phyloP scores from a whole-genome alignment of 2,329 filamentous ascomycete species.

The Leptographium galeiforme region DNA sequence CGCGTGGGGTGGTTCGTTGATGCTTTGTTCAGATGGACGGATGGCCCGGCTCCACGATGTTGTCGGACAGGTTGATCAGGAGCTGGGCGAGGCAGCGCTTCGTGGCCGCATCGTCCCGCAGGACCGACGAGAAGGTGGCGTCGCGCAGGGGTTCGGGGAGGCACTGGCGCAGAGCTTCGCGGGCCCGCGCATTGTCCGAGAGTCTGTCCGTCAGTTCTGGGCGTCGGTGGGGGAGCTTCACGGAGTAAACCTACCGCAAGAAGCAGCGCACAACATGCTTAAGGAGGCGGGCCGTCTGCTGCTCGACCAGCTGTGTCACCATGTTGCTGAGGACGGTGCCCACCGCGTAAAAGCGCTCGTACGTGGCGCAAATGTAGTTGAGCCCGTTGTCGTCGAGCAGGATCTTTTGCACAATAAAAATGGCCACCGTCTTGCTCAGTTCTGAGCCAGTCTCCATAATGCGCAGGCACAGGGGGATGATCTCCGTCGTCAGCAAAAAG shows the following conservation, averaged over 20 bases:
- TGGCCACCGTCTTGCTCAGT: slow-evolving; percentile 95
- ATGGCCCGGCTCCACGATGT: slow-evolving; percentile 43
- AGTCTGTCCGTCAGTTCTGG: slow-evolving; percentile 39
- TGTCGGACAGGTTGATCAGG: slow-evolving; percentile 90
- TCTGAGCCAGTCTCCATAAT: slow-evolving; percentile 99
- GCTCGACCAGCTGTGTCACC: slow-evolving; percentile 94
- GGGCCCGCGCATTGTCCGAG: slow-evolving; percentile 89
- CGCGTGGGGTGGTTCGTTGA: no score
- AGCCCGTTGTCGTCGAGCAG: slow-evolving; percentile 90
- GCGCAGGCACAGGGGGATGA: slow-evolving; percentile 89
- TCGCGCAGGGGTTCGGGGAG: slow-evolving; percentile 97
- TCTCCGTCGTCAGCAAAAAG: slow-evolving; percentile 95
- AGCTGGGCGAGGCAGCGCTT: slow-evolving; percentile 97
- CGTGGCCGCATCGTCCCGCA: slow-evolving; percentile 91
- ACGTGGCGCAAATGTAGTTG: slow-evolving; percentile 97
- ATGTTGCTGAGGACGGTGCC: slow-evolving; percentile 97
- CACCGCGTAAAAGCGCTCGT: slow-evolving; percentile 95
- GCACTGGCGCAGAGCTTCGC: slow-evolving; percentile 89
- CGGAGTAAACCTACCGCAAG: slow-evolving; percentile 52
- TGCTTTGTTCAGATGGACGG: slow-evolving; percentile 6
- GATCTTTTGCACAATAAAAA: slow-evolving; percentile 99
- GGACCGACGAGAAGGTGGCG: slow-evolving; percentile 89
- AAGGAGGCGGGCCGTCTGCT: slow-evolving; percentile 86
- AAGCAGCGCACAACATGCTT: slow-evolving; percentile 98
- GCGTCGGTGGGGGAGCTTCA: background rate